Evolutionary conservation across 768 basidiomycete genomes (phyloP), one percentile per base, ranked within the genome.

Genomic region (Tulasnella sp.): DNA sequence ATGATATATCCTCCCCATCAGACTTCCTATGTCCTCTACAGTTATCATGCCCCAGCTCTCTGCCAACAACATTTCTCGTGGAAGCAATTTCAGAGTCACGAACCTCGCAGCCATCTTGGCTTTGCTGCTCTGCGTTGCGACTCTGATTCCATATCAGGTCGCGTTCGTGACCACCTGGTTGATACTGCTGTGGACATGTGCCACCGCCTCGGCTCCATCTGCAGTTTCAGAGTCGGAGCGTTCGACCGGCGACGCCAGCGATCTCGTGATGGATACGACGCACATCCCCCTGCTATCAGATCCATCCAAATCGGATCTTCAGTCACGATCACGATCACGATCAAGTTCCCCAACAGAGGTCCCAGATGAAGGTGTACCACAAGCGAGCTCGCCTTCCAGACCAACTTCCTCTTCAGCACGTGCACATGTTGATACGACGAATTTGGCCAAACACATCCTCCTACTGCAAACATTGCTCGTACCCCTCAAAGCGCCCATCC

Each of bases 71-170:
- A 24, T 38, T n/a, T 10, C 1, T 27, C n/a, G 15, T 7, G 4
- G 29, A 31, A 45, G 22, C 38, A 11, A 21, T 43, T 41, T 38
- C 55, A 52, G 55, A 24, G 55, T n/a, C 44, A 53, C 29, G 44
- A 80, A 78, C 2, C 27, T 83, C 24, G 43, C 82, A 4, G 85
- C 85, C 4, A 78, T 90, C 68, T 63, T 67, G 5, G 50, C 84
- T 19, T 76, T 92, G 31, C 75, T 84, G 52, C 63, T 78, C 15
- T 71, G 84, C n/a, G 82, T 92, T 41, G 78, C 84, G 60, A 63
- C 87, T 41, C 72, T 92, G 53, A 74, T 93, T n/a, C 92, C 92
- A 0, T 91, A 89, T 81, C 92, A 96, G 70, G 86, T 93, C 9
- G 91, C 86, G 3, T 92, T 86, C 70, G 76, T 94, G 22, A 83